Base-by-base conservation (phyloP, 179 eudicot genomes). In the Gypsophila paniculata region DNA sequence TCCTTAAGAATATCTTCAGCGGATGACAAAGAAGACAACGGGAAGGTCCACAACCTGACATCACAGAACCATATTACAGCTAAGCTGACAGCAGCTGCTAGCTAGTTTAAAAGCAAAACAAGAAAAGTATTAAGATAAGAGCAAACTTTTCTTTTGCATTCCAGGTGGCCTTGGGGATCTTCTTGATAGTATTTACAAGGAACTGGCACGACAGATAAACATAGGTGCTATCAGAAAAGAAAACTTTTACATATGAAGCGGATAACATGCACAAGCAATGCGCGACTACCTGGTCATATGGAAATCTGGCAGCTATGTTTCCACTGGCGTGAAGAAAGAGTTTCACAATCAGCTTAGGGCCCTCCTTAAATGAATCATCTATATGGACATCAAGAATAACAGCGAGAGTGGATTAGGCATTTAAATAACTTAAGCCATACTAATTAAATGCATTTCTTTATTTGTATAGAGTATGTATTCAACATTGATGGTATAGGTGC, bases 41-140 rank as follows among this genome's bases (percentile, higher is more conserved):
- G 99, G 71, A 95, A 89, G 77, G 81, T 79, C 99, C 99, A 95
- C 74, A 94, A 75, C 85, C 99, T 94, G 91, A 79, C 82, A 69
- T 68, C 55, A 55, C 75, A 77, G 79, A 2, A 54, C 18, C 65
- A 71, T 61, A 60, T 76, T 23, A 73, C 74, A 73, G 29, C 53
- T 42, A 68, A 73, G 54, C 15, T 65, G 17, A 51, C 19, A 67
- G 66, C 36, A 67, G 46, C 46, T 42, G 46, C 46, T 42, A 64
- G 21, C 22, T 32, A 34, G 26, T 60, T 71, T 54, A 29, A 62
- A 53, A 67, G 48, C 19, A 59, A 58, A 39, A 59, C 54, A 54
- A 68, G 42, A 76, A 15, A 63, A 29, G 62, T 42, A 21, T 4
- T 59, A 15, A 65, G 34, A 69, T 48, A 38, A 66, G 57, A 69